Conservation (phyloP, 805 yeast genomes). For the Myxozyma neotropica region DNA sequence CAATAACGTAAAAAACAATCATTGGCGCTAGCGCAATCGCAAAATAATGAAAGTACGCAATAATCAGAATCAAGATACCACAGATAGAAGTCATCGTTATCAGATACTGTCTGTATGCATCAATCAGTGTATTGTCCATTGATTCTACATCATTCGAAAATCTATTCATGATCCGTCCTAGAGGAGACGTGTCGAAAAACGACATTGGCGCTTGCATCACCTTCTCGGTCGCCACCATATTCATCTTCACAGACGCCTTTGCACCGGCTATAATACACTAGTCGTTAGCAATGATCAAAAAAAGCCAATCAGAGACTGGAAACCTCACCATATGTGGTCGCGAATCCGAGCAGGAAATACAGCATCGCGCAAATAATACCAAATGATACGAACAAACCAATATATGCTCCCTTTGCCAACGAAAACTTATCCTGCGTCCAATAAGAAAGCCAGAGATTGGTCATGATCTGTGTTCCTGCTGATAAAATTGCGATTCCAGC, state of each 20-base stretch:
- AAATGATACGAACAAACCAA: constrained; percentile 60
- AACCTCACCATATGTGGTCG: constrained; percentile 35
- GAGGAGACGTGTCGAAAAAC: constrained; percentile 81
- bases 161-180: constrained; percentile 82
- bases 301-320: constrained; percentile 40
- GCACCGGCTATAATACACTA: constrained; percentile 47
- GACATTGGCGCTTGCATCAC: constrained; percentile 79
- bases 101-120: constrained; percentile 64
- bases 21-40: constrained; percentile 62
- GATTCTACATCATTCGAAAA: constrained; percentile 88
- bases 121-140: constrained; percentile 76
- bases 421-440: constrained; percentile 67
- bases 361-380: constrained; percentile 59
- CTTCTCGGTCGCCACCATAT: constrained; percentile 59
- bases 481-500: constrained; percentile 55
- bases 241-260: constrained; percentile 59
- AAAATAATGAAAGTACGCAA: constrained; percentile 75
- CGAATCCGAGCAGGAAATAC: constrained; percentile 49
- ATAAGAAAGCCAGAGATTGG: constrained; percentile 80
- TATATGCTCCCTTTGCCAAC: constrained; percentile 59
- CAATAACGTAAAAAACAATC: constrained; percentile 52
- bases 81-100: constrained; percentile 56
- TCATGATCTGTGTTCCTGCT: constrained; percentile 44
- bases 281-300: constrained; percentile 45
- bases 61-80: constrained; percentile 67